Conservation (phyloP, 2,329 filamentous ascomycete species). For the Sphaerulina populicola region DNA sequence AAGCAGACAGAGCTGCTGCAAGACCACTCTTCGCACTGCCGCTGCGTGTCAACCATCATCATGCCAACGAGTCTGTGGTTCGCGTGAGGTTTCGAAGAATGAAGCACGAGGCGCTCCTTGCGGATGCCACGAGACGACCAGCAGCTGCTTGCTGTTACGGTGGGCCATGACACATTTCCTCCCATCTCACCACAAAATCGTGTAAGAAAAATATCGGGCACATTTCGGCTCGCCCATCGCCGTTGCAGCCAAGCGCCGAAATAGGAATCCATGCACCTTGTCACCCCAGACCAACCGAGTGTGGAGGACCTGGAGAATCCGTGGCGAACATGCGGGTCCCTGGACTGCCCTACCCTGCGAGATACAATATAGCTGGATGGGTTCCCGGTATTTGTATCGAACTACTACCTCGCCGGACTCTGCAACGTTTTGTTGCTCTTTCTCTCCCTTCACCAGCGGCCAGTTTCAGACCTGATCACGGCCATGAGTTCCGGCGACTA, state of each 20-base stretch:
- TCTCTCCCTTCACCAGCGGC: neutral
- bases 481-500: conserved; percentile 26
- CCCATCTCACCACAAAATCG: neutral
- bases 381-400: neutral
- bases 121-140: neutral
- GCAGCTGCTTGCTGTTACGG: neutral
- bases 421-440: neutral
- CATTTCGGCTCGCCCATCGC: conserved; percentile 5
- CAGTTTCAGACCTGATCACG: conserved; percentile 22
- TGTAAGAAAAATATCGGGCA: conserved; percentile 5
- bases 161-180: neutral
- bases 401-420: neutral
- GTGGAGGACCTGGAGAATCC: conserved; percentile 15
- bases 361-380: conserved; percentile 5
- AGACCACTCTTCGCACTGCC: neutral
- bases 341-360: conserved; percentile 2
- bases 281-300: conserved; percentile 11
- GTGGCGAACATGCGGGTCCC: conserved; percentile 7
- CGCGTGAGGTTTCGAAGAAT: neutral
- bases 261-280: conserved; percentile 9
- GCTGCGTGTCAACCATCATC: neutral
- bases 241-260: conserved; percentile 9
- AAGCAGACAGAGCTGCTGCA: neutral
- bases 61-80: neutral
- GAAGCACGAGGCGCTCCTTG: neutral